Evolutionary conservation across 2,329 filamentous ascomycete species (phyloP), one percentile per base, ranked within the genome.

Genomic region (Cytospora schulzeri): DNA sequence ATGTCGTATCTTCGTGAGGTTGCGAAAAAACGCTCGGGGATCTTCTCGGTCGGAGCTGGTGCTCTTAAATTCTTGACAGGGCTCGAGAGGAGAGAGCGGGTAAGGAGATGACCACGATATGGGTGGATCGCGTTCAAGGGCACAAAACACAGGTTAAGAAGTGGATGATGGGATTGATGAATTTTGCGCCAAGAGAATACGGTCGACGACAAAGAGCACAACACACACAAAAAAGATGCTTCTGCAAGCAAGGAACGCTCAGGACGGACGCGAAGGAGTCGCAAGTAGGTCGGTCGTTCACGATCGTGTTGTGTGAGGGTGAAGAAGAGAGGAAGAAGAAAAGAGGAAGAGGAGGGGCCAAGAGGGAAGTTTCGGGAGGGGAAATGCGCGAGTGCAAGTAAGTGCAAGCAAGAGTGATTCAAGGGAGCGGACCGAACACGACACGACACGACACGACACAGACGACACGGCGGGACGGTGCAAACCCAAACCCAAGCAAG

Each of bases 181-280:
- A 50, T 62, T 62, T 62, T 62, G 59, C 59, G 59, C 59, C 56
- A 60, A 60, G 56, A 33, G 17, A 41, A 62, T 57, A 62, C 60
- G 24, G 51, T 53, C 41, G 53, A 60, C 52, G 31, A 65, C 59
- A 58, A 62, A 52, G 31, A 35, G 45, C 22, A 35, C 38, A 60
- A 51, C 50, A 63, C 54, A 29, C 53, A 61, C 58, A 56, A 65
- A 66, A 60, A 66, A 52, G 61, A 66, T 66, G 61, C 64, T 66
- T 60, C 41, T 59, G 41, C 63, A 57, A 66, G 62, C 64, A 66
- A 66, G 62, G 53, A 66, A 66, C 63, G 63, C 63, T 63, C 63
- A 63, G 55, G 63, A 57, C 63, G 60, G 60, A 54, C 61, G 60
- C 59, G 51, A 55, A 60, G 58, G 31, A 38, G 56, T 57, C 60